Conservation (phyloP, 805 yeast genomes). For the Cyberlindnera lachancei region DNA sequence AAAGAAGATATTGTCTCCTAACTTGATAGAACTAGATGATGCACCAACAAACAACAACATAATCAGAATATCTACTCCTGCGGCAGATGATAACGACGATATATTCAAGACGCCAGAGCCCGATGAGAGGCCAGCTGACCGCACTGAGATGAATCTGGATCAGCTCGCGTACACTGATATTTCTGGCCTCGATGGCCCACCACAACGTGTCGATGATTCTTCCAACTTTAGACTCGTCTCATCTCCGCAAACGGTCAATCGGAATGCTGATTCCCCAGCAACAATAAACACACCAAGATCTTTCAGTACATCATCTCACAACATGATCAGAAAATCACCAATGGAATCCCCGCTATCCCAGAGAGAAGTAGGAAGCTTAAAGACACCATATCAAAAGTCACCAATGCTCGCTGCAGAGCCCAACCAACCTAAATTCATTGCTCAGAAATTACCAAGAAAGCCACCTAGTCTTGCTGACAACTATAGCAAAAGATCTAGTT, state of each 20-base stretch:
- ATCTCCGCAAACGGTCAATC: too few species aligned
- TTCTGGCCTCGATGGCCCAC: too few species aligned
- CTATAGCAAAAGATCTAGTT: conserved; percentile 18
- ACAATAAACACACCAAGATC: conserved; percentile 1
- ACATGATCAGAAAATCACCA: not conserved
- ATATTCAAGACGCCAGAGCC: conserved; percentile 22
- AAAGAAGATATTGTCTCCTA: conserved; percentile 18
- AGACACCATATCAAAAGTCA: not conserved
- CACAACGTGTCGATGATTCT: too few species aligned
- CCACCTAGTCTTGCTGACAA: too few species aligned
- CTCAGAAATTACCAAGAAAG: conserved; percentile 4
- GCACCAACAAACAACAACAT: not conserved
- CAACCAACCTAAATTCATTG: conserved; percentile 7
- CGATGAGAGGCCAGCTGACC: too few species aligned
- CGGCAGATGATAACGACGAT: conserved; percentile 6
- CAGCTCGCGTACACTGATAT: too few species aligned
- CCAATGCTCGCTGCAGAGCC: not conserved
- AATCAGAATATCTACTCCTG: not conserved
- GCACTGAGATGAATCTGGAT: too few species aligned
- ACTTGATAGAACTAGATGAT: conserved; percentile 30
- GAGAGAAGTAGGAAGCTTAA: too few species aligned
- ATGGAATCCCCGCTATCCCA: too few species aligned
- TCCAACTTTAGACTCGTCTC: conserved; percentile 3
- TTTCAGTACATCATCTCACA: not conserved
- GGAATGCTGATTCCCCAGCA: too few species aligned